Base-by-base conservation (phyloP, 306 rosid genomes). In the Macrotyloma uniflorum region DNA sequence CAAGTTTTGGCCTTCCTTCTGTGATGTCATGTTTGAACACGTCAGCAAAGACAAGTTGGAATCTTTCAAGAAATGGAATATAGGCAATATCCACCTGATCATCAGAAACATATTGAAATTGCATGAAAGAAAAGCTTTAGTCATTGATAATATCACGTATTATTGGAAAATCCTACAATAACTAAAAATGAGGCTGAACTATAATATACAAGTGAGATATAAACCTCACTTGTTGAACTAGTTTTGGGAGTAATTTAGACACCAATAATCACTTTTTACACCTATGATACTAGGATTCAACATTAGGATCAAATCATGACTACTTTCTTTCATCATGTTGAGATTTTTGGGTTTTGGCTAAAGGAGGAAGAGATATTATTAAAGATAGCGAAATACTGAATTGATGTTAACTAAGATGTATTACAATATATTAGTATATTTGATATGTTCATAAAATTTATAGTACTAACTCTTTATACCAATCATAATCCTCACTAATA, bases 1-100 rank as follows among this genome's bases (percentile, higher is more conserved):
- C 85, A 64, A 93, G 88, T 67, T 88, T 91, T 26, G 98, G 91
- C 82, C 97, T 88, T 79, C 98, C 93, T 38, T 83, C 87, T 1
- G 93, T 79, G 67, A 91, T 85, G 82, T 91, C 91, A 75, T 83
- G 75, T 64, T 91, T 90, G 80, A 70, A 80, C 28, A 68, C 67
- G 57, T 82, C 96, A 4, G 79, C 73, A 28, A 90, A 83, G 76
- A 82, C 83, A 63, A 69, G 0, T 11, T 87, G 93, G 79, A 86
- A 91, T 75, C 91, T 87, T 76, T 93, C 98, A 80, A 90, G 58
- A 30, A 90, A 88, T 0, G 98, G 89, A 69, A 85, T 76, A 30
- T 85, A 93, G 42, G 90, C 93, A 59, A 91, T 75, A 86, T 93
- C 98, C 82, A 84, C 96, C 98, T 93, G 83, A 82, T 67, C 54